Evolutionary conservation across 805 yeast species (phyloP), one percentile per base, ranked within the genome.

Genomic region (Ogataea pignaliae): DNA sequence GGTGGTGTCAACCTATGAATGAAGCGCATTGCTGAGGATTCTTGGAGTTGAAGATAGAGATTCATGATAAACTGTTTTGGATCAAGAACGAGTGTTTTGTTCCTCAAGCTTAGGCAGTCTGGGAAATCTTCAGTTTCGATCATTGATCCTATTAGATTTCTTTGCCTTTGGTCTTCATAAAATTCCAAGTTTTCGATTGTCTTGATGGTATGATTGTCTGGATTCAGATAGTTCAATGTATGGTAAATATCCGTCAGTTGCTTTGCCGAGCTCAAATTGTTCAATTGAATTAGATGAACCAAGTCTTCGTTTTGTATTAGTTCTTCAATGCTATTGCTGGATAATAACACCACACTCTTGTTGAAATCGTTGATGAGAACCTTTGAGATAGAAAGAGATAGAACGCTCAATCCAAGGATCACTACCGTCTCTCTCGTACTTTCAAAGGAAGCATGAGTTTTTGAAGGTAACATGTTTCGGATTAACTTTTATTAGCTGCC

Each of bases 221-320:
- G 48, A 18, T 37, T 36, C 17, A 52, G 38, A 28, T 47, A 43
- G 14, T 38, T 36, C 17, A 50, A 34, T 7, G 51, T 49, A 36
- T 43, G 40, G 26, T 44, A 38, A 7, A 48, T 26, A 40, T 51
- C 54, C 2, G 46, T 28, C 9, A 37, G 29, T 12, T 34, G 49
- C 11, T 42, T 35, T 4, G 15, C 29, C 14, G 43, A 36, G 13
- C 34, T 37, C 3, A 31, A n/a, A 18, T 47, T 38, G 29, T 45
- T 42, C 26, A 40, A 40, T 33, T 44, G 51, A 6, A 53, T 29
- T 5, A 51, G 41, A 42, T 53, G 57, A 10, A 44, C 49, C 9
- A 36, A 34, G 26, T 46, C 44, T 43, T 53, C 52, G 18, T 46
- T 46, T 3, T 42, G 37, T 21, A 40, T 29, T 4, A 43, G 39